A percentile compares a stretch with the other conserved stretches of the same genome.
Conservation (phyloP, 2,329 filamentous ascomycete species). For the Xylaria sp. region DNA sequence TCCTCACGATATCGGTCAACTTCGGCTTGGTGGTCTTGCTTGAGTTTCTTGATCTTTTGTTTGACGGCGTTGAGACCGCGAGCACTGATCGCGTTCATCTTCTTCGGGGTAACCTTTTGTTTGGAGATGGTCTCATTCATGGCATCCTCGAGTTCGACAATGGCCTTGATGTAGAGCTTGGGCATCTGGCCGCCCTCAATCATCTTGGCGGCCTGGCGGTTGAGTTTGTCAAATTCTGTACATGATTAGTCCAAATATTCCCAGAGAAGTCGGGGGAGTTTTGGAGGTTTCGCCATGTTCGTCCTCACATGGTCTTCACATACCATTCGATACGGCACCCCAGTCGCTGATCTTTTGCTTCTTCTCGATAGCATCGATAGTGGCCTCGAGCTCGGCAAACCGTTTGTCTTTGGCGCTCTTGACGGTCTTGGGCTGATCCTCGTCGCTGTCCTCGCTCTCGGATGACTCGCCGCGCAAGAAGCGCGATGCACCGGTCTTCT, state of each 20-base stretch:
- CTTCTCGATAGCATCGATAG: constrained; percentile 91
- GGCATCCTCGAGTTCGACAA: constrained; percentile 91
- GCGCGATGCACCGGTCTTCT: constrained; percentile 73
- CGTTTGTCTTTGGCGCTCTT: constrained; percentile 99
- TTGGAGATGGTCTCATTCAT: constrained; percentile 94
- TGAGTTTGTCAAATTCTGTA: constrained; percentile 92
- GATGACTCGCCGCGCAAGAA: constrained; percentile 81
- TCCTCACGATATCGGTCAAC: constrained; percentile 86
- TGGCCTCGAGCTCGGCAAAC: constrained; percentile 88
- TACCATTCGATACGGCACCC: constrained; percentile 89
- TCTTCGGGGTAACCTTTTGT: constrained; percentile 95
- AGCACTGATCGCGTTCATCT: constrained; percentile 97
- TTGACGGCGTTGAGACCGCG: constrained; percentile 96
- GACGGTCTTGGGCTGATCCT: constrained; percentile 83
- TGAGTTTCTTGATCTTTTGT: constrained; percentile 98
- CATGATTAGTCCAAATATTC: constrained; percentile 4
- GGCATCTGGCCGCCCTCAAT: constrained; percentile 78
- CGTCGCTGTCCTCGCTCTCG: constrained; percentile 85
- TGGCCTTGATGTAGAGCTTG: constrained; percentile 89
- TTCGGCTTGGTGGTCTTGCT: constrained; percentile 88
- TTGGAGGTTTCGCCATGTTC: background rate
- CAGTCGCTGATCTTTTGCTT: constrained; percentile 97
- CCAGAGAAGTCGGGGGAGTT: too few relatives aligned
- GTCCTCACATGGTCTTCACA: constrained; percentile 39
- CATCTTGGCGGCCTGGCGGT: constrained; percentile 82